Evolutionary conservation across 805 yeast species (phyloP).

Genomic region (Metschnikowia reukaufii): DNA sequence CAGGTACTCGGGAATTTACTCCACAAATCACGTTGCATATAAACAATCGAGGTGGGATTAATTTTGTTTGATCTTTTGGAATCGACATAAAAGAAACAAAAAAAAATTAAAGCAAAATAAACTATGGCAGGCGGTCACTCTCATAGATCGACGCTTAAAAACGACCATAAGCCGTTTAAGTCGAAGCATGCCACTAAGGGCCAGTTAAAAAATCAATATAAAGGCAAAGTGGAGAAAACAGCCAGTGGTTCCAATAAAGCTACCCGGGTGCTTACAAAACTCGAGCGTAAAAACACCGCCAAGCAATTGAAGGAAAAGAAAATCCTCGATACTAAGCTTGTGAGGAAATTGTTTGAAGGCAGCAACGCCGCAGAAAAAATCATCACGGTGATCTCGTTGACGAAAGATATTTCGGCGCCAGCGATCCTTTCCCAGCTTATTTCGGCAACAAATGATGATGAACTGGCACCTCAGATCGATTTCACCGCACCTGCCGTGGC

Average conservation of each 20-base stretch:
- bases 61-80: too few species aligned
- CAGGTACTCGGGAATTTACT: too few species aligned
- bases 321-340: constrained; percentile 55
- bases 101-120: too few species aligned
- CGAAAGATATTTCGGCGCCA: constrained; percentile 61
- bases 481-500: constrained; percentile 49
- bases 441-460: constrained; percentile 33
- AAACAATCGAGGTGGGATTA: too few species aligned
- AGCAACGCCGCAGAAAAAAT: constrained; percentile 78
- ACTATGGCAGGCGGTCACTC: constrained; percentile 69
- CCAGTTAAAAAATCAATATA: constrained; percentile 71
- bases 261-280: constrained; percentile 40
- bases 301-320: constrained; percentile 77
- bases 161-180: constrained; percentile 86
- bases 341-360: constrained; percentile 77
- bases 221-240: constrained; percentile 85
- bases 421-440: constrained; percentile 56
- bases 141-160: constrained; percentile 82
- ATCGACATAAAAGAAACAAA: too few species aligned
- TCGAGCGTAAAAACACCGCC: constrained; percentile 74
- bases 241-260: constrained; percentile 34
- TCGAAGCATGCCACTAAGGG: constrained; percentile 90
- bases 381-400: constrained; percentile 76
- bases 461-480: constrained; percentile 10
- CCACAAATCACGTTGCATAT: too few species aligned